Percentiles rank a stretch among this genome's conserved stretches.
phyloP scores from a whole-genome alignment of 768 basidiomycete species.

The Lanmaoa rubissima region DNA sequence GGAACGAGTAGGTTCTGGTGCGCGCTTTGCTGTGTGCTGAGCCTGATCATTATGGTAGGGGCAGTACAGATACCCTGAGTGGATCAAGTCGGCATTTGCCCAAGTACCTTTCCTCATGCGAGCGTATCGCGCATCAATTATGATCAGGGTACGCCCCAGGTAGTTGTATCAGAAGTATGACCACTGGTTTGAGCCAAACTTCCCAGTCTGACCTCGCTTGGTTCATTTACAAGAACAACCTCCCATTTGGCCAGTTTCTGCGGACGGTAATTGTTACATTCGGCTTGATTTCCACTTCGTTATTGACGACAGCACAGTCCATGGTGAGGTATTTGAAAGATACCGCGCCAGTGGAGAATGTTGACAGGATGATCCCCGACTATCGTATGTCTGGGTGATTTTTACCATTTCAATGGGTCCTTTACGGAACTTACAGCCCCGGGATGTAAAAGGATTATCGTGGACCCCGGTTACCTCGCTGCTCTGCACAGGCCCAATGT shows the following conservation, averaged over 20 bases:
- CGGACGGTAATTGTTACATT: not conserved
- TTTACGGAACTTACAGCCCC: constrained; percentile 36
- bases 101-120: not conserved
- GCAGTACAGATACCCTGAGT: not conserved
- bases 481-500: constrained; percentile 49
- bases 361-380: constrained; percentile 2
- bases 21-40: constrained; percentile 12
- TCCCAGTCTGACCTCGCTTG: not conserved
- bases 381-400: not conserved
- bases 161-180: not conserved
- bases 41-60: not conserved
- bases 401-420: not conserved
- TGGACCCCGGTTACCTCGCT: constrained; percentile 48
- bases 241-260: not conserved
- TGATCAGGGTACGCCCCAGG: constrained; percentile 31
- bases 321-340: not conserved
- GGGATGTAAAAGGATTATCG: constrained; percentile 60
- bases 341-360: not conserved
- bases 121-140: constrained; percentile 45
- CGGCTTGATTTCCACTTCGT: not conserved
- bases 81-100: constrained; percentile 1
- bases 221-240: not conserved
- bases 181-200: not conserved
- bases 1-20: constrained; percentile 31
- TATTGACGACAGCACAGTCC: not conserved